Evolutionary conservation across 2,329 filamentous ascomycete genomes (phyloP).

Genomic region (Colletotrichum melonis): DNA sequence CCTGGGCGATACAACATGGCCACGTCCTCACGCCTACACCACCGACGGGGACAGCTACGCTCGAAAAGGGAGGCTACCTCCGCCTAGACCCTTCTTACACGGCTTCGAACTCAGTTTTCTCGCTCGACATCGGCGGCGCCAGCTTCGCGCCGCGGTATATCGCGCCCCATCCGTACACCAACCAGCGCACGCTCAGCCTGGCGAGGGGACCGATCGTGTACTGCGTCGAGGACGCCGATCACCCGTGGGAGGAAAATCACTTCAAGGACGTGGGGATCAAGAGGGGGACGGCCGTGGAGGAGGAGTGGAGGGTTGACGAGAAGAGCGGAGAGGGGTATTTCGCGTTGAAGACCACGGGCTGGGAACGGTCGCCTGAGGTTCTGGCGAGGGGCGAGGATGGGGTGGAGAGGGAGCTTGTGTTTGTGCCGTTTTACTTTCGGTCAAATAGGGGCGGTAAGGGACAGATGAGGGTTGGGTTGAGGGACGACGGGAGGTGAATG

Average conservation of each 20-base stretch:
- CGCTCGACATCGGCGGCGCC: slow-evolving; percentile 52
- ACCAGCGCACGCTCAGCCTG: slow-evolving; percentile 64
- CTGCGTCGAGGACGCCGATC: slow-evolving; percentile 70
- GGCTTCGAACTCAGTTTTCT: slow-evolving; percentile 52
- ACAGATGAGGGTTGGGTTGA: slow-evolving; percentile 61
- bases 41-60: slow-evolving; percentile 42
- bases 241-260: slow-evolving; percentile 65
- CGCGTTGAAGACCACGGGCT: slow-evolving; percentile 38
- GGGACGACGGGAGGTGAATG: slow-evolving; percentile 36
- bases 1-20: slow-evolving; percentile 54
- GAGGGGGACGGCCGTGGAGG: slow-evolving; percentile 34
- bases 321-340: slow-evolving; percentile 43
- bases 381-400: slow-evolving; percentile 36
- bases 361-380: slow-evolving; percentile 36
- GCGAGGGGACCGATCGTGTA: slow-evolving; percentile 70
- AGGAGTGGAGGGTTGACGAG: slow-evolving; percentile 38
- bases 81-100: slow-evolving; percentile 54
- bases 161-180: slow-evolving; percentile 65
- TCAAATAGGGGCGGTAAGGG: slow-evolving; percentile 66
- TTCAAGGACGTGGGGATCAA: slow-evolving; percentile 58
- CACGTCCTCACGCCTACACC: slow-evolving; percentile 50
- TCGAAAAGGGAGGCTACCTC: slow-evolving; percentile 60
- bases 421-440: slow-evolving; percentile 66
- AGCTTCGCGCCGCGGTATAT: slow-evolving; percentile 61
- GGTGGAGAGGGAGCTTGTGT: slow-evolving; percentile 50